Evolutionary conservation across 257 asterid genomes (phyloP), one percentile per base, ranked within the genome.

Genomic region (Verbena officinalis): DNA sequence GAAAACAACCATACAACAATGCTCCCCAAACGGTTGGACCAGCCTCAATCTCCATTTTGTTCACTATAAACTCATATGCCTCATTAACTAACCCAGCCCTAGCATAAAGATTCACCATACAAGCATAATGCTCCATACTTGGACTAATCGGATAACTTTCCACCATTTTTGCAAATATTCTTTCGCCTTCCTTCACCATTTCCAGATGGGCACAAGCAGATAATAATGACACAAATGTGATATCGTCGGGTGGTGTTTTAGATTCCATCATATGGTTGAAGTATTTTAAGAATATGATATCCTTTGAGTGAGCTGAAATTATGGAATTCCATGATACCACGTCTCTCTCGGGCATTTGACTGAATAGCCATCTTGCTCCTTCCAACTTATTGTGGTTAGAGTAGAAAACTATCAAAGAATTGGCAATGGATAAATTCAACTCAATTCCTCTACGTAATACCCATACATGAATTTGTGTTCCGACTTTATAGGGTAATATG

Each of bases 21-120:
- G 98, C 95, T 17, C 98, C 98, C 97, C 96, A 92, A 9, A 86
- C 89, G 15, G 94, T 80, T 13, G 95, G 83, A 17, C 97, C 95
- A 19, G 90, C 91, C 70, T 81, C 83, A 5, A 69, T 55, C 61
- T 79, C 86, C 84, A 87, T 89, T 48, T 51, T 65, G 0, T 70
- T 76, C 59, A 20, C 58, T 27, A 89, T 70, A 45, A 92, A 53
- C 19, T 78, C 78, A 58, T 77, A 73, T 9, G 96, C 98, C 74
- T 82, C 66, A 4, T 69, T 46, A 9, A 87, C 53, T 57, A 80
- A 73, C 14, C 97, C 97, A 0, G 86, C 76, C 62, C 89, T 81
- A 43, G 76, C 89, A 55, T 92, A 92, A 59, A 92, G 89, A 78
- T 89, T 89, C 23, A 87, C 98, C 93, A 89, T 77, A 62, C 98